A percentile compares a stretch with the other conserved stretches of the same genome.
Evolutionary conservation across 345 rosid genomes (phyloP).

Genomic region (Arabis hirsuta): DNA sequence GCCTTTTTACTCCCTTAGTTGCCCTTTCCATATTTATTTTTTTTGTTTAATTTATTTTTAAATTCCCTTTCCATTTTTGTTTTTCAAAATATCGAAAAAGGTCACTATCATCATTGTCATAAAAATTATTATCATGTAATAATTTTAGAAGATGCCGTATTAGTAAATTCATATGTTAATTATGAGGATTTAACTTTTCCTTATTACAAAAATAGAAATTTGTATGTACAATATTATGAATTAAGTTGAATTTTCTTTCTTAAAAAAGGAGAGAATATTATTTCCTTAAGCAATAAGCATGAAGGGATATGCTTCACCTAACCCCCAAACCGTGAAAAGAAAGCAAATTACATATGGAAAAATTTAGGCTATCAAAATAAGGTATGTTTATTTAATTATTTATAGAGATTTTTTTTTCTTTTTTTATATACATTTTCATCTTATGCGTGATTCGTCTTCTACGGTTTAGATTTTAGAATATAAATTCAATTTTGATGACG

Average conservation of each 20-base stretch:
- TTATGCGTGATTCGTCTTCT: neutral
- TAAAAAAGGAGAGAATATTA: no score
- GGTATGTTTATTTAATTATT: neutral
- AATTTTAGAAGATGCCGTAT: no score
- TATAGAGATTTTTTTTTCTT: neutral
- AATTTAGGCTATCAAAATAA: neutral
- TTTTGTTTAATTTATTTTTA: neutral
- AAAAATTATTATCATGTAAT: neutral
- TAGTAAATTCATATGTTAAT: no score
- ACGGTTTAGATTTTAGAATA: neutral
- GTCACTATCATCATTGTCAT: neutral
- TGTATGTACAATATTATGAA: no score
- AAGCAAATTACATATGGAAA: neutral
- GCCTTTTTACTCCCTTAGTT: no score
- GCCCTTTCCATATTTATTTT: neutral
- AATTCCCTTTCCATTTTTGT: neutral
- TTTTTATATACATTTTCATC: neutral
- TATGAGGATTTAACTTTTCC: no score
- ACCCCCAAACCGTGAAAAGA: neutral
- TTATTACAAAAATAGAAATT: neutral
- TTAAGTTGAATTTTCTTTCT: no score
- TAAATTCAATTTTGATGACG: conserved; percentile 20
- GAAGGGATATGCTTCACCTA: neutral
- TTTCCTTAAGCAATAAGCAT: no score
- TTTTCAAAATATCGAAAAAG: neutral